phyloP scores from a whole-genome alignment of 495 filamentous ascomycete species.

The Lichina pygmaea region DNA sequence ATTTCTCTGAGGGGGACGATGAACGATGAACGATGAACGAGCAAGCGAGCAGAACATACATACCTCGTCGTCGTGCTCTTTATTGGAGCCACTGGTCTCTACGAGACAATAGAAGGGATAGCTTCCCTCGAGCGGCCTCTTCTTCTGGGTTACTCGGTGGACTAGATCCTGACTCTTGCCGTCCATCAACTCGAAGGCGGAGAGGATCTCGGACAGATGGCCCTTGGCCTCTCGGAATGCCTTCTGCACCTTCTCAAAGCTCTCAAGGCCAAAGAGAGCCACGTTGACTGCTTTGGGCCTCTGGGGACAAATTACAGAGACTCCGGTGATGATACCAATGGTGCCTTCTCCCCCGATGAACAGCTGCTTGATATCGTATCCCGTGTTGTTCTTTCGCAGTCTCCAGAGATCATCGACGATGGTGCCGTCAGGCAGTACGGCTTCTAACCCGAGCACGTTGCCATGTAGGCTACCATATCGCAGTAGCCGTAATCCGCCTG shows the following conservation, averaged over 20 bases:
- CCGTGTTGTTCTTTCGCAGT: conserved; percentile 92
- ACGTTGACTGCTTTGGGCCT: conserved; percentile 66
- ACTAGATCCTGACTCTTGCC: conserved; percentile 51
- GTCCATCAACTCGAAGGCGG: conserved; percentile 96
- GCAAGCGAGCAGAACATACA: not conserved
- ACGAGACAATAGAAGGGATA: conserved; percentile 90
- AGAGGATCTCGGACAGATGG: conserved; percentile 80
- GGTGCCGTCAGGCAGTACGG: conserved; percentile 75
- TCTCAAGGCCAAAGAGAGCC: conserved; percentile 65
- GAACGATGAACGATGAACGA: not conserved
- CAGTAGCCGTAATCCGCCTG: conserved; percentile 68
- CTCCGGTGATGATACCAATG: conserved; percentile 72
- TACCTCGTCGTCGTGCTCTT: conserved; percentile 60
- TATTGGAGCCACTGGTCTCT: conserved; percentile 83
- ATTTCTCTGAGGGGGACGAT: conserved; percentile 2
- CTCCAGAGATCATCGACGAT: conserved; percentile 67
- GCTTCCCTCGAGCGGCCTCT: conserved; percentile 50
- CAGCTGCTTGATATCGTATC: conserved; percentile 91
- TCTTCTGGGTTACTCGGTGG: conserved; percentile 42
- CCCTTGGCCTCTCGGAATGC: conserved; percentile 70
- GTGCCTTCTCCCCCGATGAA: conserved; percentile 92
- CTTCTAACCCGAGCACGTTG: conserved; percentile 74
- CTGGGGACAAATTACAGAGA: conserved; percentile 74
- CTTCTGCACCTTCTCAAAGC: conserved; percentile 58
- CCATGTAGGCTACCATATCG: conserved; percentile 89